Evolutionary conservation across 148 eudicot genomes (phyloP), one percentile per base, ranked within the genome.

Genomic region (Chenopodium album): DNA sequence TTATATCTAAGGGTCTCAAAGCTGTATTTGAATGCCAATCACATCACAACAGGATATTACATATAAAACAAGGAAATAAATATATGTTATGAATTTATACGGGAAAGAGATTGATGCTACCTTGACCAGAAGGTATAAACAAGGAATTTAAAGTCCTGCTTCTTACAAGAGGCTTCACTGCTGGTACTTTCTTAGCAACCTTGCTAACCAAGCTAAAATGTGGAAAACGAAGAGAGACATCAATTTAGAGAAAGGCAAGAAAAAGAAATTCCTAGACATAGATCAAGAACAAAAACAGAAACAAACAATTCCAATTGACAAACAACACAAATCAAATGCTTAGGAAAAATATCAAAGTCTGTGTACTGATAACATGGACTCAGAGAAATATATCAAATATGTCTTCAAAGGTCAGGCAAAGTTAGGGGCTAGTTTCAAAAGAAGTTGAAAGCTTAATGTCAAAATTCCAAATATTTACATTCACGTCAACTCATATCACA

Each of bases 1-100:
- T 89, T 84, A 81, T 37, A 69, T 88, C 89, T 26, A 87, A 86
- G 65, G 85, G 82, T 86, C 95, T 86, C 78, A 89, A 77, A 75
- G 93, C 98, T 94, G 82, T 41, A 80, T 67, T 64, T 62, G 32
- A 72, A 47, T 19, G 69, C 62, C 23, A 22, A 60, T 64, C 19
- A 60, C 16, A 23, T 54, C 17, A 59, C 54, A 80, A 56, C 8
- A 41, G 67, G 22, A 69, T 29, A 64, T 23, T 47, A 23, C 22
- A 54, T 23, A 79, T 19, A 46, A 56, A 75, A 16, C 66, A 9
- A 37, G 73, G 68, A 12, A 73, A 6, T 44, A 71, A 10, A n/a
- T 34, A 41, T 19, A 76, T 31, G 54, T 13, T 59, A 41, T 75
- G 41, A 34, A 23, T 14, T 44, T 26, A 59, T 12, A 34, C 26